Evolutionary conservation across 192 early-diverging fungal species (phyloP).

Genomic region (Umbelopsis vinacea): DNA sequence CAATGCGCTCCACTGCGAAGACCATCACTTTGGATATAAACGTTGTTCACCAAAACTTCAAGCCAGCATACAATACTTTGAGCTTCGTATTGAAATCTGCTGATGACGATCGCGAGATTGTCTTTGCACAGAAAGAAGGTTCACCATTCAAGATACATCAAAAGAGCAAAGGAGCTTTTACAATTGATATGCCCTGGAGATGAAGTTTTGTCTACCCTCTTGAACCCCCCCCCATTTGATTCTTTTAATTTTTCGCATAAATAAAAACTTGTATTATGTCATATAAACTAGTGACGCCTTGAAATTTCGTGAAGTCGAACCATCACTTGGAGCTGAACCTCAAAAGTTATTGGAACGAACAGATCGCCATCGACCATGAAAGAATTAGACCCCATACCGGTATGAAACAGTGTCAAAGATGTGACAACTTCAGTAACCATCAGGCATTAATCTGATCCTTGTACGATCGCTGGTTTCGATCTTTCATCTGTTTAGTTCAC

Average conservation of each 20-base stretch:
- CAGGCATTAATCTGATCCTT: conserved; percentile 2
- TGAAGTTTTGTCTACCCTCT: not conserved
- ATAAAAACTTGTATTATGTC: no score
- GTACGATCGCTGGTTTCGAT: not conserved
- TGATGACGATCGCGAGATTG: conserved; percentile 13
- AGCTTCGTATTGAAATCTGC: conserved; percentile 37
- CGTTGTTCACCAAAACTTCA: conserved; percentile 34
- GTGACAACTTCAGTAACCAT: not conserved
- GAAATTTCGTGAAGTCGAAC: no score
- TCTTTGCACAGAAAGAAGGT: not conserved
- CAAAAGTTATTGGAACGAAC: not conserved
- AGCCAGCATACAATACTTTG: conserved; percentile 39
- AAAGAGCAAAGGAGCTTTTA: not conserved
- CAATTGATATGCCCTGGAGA: conserved; percentile 10
- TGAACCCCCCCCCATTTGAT: not conserved
- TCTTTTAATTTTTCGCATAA: no score
- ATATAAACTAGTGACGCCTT: no score
- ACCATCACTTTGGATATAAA: conserved; percentile 39
- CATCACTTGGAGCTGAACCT: no score
- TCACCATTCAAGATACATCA: not conserved
- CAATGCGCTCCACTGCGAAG: conserved; percentile 31
- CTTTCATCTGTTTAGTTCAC: conserved; percentile 33
- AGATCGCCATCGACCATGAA: conserved; percentile 27
- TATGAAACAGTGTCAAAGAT: conserved; percentile 19
- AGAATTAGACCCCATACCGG: conserved; percentile 36